Evolutionary conservation across 495 filamentous ascomycete species (phyloP), one percentile per base, ranked within the genome.

Genomic region (Aspergillus diversus): DNA sequence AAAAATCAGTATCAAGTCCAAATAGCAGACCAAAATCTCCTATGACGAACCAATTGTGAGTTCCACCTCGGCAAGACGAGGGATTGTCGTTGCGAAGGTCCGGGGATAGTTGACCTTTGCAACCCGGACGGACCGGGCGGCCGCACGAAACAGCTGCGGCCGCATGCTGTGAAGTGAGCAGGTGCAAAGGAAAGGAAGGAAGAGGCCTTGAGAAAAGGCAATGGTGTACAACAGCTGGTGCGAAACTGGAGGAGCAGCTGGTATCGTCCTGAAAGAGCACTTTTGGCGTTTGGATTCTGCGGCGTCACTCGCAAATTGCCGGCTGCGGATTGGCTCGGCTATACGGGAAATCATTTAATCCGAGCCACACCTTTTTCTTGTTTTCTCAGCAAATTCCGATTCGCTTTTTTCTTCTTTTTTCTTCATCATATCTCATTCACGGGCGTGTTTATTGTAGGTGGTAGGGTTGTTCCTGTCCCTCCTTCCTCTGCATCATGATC

Each of bases 401-500:
- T 75, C 77, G 73, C 66, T 78, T 67, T 65, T 63, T 74, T 75
- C 65, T 60, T 34, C 73, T 76, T 74, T 71, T 27, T 77, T 68
- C 81, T 76, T 78, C 79, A 79, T 83, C 82, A 75, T 70, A 69
- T 74, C 77, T 81, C 77, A 80, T 81, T 80, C 68, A 82, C 74
- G 89, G 84, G 81, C 89, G 86, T 85, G 82, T 74, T 87, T 96
- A 93, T 96, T 94, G 92, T 97, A 90, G 92, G 90, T 85, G 81
- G 81, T 75, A 80, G 75, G 77, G 76, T 65, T 57, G 37, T 55
- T 16, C 58, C 66, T 54, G 57, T 82, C 80, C 78, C 69, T 75
- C 68, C 77, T 70, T 86, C 83, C 87, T 86, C 87, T 90, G 77
- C 81, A 84, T 81, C 77, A 80, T 85, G 81, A 73, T 77, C 83